Base-by-base conservation (phyloP, 2,329 filamentous ascomycete genomes). In the Corynespora cassiicola region DNA sequence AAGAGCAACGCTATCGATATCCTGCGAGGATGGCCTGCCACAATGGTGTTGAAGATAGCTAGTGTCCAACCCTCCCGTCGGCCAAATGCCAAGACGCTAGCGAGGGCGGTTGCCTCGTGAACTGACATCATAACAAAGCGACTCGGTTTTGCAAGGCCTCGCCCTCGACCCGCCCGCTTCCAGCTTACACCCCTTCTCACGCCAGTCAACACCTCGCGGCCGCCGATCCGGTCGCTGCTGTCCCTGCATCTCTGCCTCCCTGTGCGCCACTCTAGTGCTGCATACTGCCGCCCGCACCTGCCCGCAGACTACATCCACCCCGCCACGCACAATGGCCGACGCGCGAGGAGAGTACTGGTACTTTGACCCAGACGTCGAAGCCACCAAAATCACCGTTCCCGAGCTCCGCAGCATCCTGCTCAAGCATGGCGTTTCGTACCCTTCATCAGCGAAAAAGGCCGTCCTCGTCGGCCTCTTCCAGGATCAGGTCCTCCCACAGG, bases 381-480 rank as follows among this genome's bases (percentile, higher is more conserved):
- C 94, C 14, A 79, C 80, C 62, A 82, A 80, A 50, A 81, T 97
- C 49, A 97, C 90, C 1, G 84, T 97, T 32, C 90, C 94, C 18
- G 87, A 87, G 29, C 77, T 99, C 56, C 88, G 94, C 58, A 92
- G 88, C 31, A 95, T 97, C 52, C 82, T 99, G 41, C 88, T 97
- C 59, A 87, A 84, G 51, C 89, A 99, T 73, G 87, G 90, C 64
- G 76, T 97, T 59, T 74, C 83, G 23, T 97, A 96, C 65, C 86
- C 91, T 5, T 85, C 89, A 0, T 91, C 85, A 4, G 90, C 94
- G 9, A 99, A 97, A 74, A 99, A 99, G 74, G 75, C 83, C 0
- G 86, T 95, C 62, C 82, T 99, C 15, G 78, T 99, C 44, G 84
- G 87, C 6, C 82, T 97, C 30, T 90, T 99, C 70, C 84, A 86